Conservation (phyloP, 805 yeast genomes). For the Candida jianshihensis region DNA sequence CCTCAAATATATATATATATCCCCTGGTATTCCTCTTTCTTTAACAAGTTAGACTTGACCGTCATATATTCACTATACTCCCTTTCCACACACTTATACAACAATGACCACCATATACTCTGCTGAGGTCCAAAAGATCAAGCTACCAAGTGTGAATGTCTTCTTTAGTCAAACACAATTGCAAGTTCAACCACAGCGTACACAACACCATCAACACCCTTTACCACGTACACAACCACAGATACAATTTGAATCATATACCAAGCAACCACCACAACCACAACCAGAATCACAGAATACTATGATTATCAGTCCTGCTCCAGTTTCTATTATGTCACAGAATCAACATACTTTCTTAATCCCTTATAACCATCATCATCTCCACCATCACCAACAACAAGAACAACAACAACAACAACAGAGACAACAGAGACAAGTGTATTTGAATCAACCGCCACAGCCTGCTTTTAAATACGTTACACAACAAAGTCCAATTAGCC, state of each 20-base stretch:
- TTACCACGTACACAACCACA: too few species aligned
- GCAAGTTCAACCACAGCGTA: too few species aligned
- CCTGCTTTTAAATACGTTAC: background rate
- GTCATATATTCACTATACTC: too few species aligned
- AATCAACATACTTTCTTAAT: conserved; percentile 1
- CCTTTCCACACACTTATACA: too few species aligned
- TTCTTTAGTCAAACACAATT: conserved; percentile 13
- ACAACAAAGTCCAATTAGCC: background rate
- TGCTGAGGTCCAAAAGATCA: conserved; percentile 11
- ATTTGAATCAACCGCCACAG: conserved; percentile 1
- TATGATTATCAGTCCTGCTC: conserved; percentile 1
- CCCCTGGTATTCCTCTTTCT: too few species aligned
- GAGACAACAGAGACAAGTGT: background rate
- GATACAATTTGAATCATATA: too few species aligned
- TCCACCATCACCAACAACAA: conserved; percentile 6
- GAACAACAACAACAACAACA: conserved; percentile 5
- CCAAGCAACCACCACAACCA: too few species aligned
- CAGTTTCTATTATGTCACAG: background rate
- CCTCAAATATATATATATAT: too few species aligned
- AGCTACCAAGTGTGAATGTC: conserved; percentile 21
- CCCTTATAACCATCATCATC: conserved; percentile 6
- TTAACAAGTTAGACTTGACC: too few species aligned
- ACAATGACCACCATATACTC: background rate
- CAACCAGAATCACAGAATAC: too few species aligned
- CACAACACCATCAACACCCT: too few species aligned